A percentile compares a stretch with the other conserved stretches of the same genome.
phyloP scores from a whole-genome alignment of 345 rosid genomes.

The Gossypium bickii region DNA sequence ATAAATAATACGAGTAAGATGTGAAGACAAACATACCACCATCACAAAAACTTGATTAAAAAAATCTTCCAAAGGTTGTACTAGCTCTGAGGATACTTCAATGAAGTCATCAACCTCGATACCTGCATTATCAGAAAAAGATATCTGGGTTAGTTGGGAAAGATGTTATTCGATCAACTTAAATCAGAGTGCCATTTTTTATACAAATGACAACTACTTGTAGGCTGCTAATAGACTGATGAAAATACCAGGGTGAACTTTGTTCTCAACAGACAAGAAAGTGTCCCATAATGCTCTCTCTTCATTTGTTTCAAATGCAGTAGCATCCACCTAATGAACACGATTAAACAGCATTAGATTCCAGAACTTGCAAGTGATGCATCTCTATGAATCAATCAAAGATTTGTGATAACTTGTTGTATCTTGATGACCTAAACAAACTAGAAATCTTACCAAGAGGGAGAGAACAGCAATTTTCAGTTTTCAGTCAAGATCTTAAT shows the following conservation, averaged over 20 bases:
- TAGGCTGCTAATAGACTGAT: slow-evolving; percentile 2
- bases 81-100: slow-evolving; percentile 54
- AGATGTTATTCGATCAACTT: slow-evolving; percentile 1
- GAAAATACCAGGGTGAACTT: slow-evolving; percentile 54
- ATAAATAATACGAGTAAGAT: not conserved
- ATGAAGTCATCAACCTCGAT: slow-evolving; percentile 69
- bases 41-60: slow-evolving; percentile 87
- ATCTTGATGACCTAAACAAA: not conserved
- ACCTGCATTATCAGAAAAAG: slow-evolving; percentile 35
- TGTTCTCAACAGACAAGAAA: slow-evolving; percentile 49
- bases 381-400: not conserved
- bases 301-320: slow-evolving; percentile 65
- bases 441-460: not conserved
- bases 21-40: slow-evolving; percentile 68
- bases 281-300: slow-evolving; percentile 71
- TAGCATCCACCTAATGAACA: slow-evolving; percentile 64
- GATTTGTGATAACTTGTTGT: not conserved
- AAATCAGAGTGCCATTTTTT: not conserved
- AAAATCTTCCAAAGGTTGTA: slow-evolving; percentile 83
- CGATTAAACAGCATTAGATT: not conserved
- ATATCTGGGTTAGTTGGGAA: not conserved
- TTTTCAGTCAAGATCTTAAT: not conserved
- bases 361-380: not conserved
- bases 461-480: not conserved
- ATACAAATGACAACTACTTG: not conserved